Evolutionary conservation across 129 eudicot species (phyloP), one percentile per base, ranked within the genome.

Genomic region (Chrysanthemum makinoi): DNA sequence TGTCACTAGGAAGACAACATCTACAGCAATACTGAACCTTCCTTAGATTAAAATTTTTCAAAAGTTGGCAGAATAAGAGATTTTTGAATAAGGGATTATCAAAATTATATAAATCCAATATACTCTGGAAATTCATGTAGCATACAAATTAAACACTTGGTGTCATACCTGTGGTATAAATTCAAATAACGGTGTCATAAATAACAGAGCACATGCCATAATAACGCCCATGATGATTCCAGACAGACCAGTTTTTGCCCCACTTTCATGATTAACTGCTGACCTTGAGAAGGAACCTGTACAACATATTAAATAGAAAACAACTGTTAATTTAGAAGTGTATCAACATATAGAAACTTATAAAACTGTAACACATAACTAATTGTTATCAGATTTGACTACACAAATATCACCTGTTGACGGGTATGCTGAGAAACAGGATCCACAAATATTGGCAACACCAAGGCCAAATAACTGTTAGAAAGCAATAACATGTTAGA

Each of bases 401-500:
- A 55, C n/a, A 18, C 20, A 51, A 51, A 62, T 72, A 87, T 83
- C 75, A 89, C 98, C 98, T 79, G 98, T 92, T 74, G 94, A 82
- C 2, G 98, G 96, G 72, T 92, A 92, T 71, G 82, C 70, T 28
- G 96, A 89, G 75, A 92, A 92, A 79, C 86, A 84, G 58, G 98
- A 88, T 43, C 98, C 98, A 67, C 63, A 74, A 8, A 92, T 81
- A 77, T 92, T 92, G 74, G 98, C 91, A 68, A 92, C 96, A 43
- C 98, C 98, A 73, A 92, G 98, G 70, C 98, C 98, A 86, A 92
- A 88, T 63, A 92, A 80, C 98, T 92, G 98, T 76, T 57, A 53
- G 43, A 75, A 65, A 72, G 17, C 67, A 46, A 44, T n/a, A 44
- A 74, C 64, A 12, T 44, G 51, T 85, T 30, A 46, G 47, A 46